A percentile compares a stretch with the other conserved stretches of the same genome.
Evolutionary conservation across 176 grass and related monocot genomes (phyloP).

Genomic region (Calamus simplicifolius): DNA sequence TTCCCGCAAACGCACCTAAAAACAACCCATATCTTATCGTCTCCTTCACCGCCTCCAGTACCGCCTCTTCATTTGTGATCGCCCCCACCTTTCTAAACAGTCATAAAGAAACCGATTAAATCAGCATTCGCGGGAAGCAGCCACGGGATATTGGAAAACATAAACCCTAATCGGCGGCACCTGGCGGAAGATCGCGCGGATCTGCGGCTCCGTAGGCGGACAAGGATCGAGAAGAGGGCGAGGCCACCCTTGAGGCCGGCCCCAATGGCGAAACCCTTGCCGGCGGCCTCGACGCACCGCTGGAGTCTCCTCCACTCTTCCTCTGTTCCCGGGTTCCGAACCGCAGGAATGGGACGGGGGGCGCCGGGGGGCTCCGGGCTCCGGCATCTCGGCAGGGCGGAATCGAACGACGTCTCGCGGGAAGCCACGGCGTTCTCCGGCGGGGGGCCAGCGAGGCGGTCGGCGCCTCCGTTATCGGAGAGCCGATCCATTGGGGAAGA

Average conservation of each 20-base stretch:
- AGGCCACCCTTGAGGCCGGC: constrained; percentile 82
- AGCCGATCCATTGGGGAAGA: too few species aligned
- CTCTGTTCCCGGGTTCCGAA: neutral
- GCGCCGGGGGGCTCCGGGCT: too few species aligned
- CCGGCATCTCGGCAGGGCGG: too few species aligned
- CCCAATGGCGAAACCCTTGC: constrained; percentile 85
- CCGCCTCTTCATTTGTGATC: constrained; percentile 73
- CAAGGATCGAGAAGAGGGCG: constrained; percentile 74
- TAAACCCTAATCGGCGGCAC: neutral
- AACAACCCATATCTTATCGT: constrained; percentile 83
- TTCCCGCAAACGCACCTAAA: constrained; percentile 77
- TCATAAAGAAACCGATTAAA: neutral
- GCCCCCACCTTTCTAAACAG: constrained; percentile 28
- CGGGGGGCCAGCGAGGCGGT: too few species aligned
- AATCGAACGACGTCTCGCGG: too few species aligned
- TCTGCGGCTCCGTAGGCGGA: constrained; percentile 80
- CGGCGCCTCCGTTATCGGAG: too few species aligned
- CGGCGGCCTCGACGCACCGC: constrained; percentile 62
- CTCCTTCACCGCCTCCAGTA: constrained; percentile 67
- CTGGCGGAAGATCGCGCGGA: constrained; percentile 21
- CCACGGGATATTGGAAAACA: too few species aligned
- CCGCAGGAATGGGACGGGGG: too few species aligned
- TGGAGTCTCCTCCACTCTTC: constrained; percentile 57
- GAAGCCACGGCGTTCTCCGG: too few species aligned
- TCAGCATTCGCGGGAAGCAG: neutral